Evolutionary conservation across 306 rosid species (phyloP).

Genomic region (Betula pendula): DNA sequence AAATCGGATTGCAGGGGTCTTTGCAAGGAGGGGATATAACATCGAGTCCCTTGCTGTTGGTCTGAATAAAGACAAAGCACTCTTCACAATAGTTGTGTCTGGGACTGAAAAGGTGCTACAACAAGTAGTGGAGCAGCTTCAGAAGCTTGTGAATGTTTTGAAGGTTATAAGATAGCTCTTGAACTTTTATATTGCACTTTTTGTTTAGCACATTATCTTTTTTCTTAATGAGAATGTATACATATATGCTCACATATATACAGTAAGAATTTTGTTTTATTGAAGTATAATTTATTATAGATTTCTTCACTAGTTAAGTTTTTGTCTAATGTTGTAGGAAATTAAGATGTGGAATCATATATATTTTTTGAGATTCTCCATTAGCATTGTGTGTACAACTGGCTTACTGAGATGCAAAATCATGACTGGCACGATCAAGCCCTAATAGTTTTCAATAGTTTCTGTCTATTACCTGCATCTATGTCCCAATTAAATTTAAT

Average conservation of each 20-base stretch:
- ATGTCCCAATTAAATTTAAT: neutral
- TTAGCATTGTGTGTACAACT: neutral
- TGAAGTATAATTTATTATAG: neutral
- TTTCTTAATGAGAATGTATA: neutral
- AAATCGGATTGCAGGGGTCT: slow-evolving; percentile 76
- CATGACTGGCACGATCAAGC: neutral
- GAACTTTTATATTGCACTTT: neutral
- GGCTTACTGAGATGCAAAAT: neutral
- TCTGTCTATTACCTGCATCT: neutral
- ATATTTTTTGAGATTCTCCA: neutral
- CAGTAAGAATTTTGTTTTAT: neutral
- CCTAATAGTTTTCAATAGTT: neutral
- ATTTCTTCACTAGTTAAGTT: neutral
- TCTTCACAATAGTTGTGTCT: slow-evolving; percentile 71
- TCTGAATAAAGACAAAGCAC: slow-evolving; percentile 70
- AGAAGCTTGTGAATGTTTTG: slow-evolving; percentile 74
- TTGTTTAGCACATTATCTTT: neutral
- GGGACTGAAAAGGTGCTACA: slow-evolving; percentile 61
- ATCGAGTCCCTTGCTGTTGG: slow-evolving; percentile 88
- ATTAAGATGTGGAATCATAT: neutral
- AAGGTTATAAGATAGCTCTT: slow-evolving; percentile 38
- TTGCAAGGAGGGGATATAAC: slow-evolving; percentile 78
- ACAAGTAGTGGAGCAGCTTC: slow-evolving; percentile 76
- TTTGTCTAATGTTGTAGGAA: neutral
- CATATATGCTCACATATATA: neutral